A percentile compares a stretch with the other conserved stretches of the same genome.
Conservation (phyloP, 108 stramenopile species). For the Cylindrotheca fusiformis region DNA sequence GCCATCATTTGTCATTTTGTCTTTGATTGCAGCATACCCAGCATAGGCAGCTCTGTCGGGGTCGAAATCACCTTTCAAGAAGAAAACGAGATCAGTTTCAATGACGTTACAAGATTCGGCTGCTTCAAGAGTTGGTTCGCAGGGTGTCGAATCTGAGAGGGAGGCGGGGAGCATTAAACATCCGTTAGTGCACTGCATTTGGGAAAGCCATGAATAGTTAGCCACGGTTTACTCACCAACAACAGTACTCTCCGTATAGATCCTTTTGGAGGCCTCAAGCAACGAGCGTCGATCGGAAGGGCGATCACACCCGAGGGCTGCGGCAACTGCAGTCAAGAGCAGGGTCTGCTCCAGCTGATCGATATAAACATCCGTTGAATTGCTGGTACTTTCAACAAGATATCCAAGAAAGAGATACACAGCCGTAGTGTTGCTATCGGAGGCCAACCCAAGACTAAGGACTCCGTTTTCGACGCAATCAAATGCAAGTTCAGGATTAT, state of each 20-base stretch:
- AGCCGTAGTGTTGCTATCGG: neutral
- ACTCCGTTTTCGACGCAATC: slow-evolving; percentile 9
- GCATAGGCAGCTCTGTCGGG: slow-evolving; percentile 20
- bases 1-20: slow-evolving; percentile 20
- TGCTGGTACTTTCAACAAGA: slow-evolving; percentile 26
- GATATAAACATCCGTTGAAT: slow-evolving; percentile 20
- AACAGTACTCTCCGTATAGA: too few relatives aligned
- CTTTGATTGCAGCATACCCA: slow-evolving; percentile 25
- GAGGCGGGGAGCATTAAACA: too few relatives aligned
- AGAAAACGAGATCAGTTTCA: slow-evolving; percentile 30
- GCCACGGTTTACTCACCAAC: too few relatives aligned
- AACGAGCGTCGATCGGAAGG: neutral
- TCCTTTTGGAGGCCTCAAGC: neutral
- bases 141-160: neutral
- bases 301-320: slow-evolving; percentile 22
- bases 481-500: neutral
- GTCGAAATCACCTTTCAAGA: slow-evolving; percentile 15
- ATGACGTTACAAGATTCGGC: slow-evolving; percentile 23
- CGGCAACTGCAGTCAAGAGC: slow-evolving; percentile 22
- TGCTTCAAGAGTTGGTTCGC: slow-evolving; percentile 11
- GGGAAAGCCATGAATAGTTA: too few relatives aligned
- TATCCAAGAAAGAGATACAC: slow-evolving; percentile 24
- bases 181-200: too few relatives aligned
- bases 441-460: neutral
- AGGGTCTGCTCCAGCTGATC: slow-evolving; percentile 13